Percentiles rank a stretch among this genome's conserved stretches.
phyloP scores from a whole-genome alignment of 75 land plant genomes.

The Sequoiadendron giganteum region DNA sequence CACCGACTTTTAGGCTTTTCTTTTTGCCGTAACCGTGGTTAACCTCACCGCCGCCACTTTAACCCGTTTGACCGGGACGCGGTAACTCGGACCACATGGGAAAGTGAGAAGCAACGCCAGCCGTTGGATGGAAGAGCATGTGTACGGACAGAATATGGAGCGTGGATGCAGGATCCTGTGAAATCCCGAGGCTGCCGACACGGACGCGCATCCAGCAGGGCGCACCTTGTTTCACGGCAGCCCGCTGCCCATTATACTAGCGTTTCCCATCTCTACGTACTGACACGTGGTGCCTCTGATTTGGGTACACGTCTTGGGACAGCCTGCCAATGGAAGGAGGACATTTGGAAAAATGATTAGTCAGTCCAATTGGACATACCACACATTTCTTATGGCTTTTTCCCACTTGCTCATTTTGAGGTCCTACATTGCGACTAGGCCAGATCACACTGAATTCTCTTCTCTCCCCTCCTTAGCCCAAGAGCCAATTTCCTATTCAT shows the following conservation, averaged over 20 bases:
- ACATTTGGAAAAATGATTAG: constrained; percentile 1
- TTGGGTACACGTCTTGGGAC: not conserved
- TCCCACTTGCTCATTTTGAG: too few relatives aligned
- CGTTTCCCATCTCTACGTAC: not conserved
- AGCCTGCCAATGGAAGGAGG: not conserved
- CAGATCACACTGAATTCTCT: too few relatives aligned
- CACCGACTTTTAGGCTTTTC: not conserved
- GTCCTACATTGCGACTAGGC: too few relatives aligned
- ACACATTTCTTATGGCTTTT: too few relatives aligned
- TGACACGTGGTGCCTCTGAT: not conserved
- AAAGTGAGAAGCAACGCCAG: not conserved
- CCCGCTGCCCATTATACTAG: not conserved
- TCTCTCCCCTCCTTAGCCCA: too few relatives aligned
- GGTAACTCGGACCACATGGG: constrained; percentile 2
- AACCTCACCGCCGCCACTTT: not conserved
- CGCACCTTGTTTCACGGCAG: constrained; percentile 7
- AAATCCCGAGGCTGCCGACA: constrained; percentile 14
- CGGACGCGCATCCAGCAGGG: constrained; percentile 15
- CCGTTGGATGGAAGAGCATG: not conserved
- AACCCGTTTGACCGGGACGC: constrained; percentile 10
- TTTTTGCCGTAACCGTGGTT: not conserved
- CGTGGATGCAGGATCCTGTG: constrained; percentile 11
- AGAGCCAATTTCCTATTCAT: too few relatives aligned
- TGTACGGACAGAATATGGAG: too few relatives aligned
- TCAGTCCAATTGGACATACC: too few relatives aligned